These are phyloP conservation scores for Trypanosoma scelopori DNA, from an alignment of 208 protist species.

Conservation along the genomic window DNA sequence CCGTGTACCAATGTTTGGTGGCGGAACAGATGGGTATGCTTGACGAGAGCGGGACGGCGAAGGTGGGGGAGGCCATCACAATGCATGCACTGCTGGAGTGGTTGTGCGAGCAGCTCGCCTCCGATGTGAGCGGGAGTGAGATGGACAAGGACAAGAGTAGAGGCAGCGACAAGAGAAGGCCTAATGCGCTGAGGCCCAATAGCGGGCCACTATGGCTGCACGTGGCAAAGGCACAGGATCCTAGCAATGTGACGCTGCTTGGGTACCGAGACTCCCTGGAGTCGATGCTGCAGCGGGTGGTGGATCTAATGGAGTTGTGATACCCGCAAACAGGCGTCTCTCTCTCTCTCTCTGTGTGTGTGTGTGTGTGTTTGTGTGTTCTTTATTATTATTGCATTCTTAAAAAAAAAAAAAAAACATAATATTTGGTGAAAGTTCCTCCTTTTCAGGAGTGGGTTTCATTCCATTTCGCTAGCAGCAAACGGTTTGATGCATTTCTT, in stretches of 20 bases:
- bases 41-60: constrained; percentile 17
- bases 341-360: neutral
- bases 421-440: too few relatives aligned
- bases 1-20: constrained; percentile 30
- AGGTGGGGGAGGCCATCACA: constrained; percentile 6
- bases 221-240: constrained; percentile 52
- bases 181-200: constrained; percentile 27
- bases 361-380: neutral
- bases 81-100: constrained; percentile 11
- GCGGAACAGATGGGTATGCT: constrained; percentile 8
- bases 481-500: neutral
- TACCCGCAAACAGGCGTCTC: neutral
- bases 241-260: constrained; percentile 63
- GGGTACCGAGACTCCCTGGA: constrained; percentile 61
- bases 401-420: too few relatives aligned
- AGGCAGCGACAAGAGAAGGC: neutral
- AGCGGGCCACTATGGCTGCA: constrained; percentile 66
- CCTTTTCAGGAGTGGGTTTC: too few relatives aligned
- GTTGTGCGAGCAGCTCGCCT: constrained; percentile 27
- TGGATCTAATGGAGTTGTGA: constrained; percentile 40
- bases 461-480: too few relatives aligned
- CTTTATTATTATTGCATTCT: too few relatives aligned
- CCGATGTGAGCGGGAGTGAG: neutral
- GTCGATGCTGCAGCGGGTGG: constrained; percentile 62
- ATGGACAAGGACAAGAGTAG: neutral